Conservation (phyloP, 495 filamentous ascomycete species). For the Podospora pseudopauciseta region DNA sequence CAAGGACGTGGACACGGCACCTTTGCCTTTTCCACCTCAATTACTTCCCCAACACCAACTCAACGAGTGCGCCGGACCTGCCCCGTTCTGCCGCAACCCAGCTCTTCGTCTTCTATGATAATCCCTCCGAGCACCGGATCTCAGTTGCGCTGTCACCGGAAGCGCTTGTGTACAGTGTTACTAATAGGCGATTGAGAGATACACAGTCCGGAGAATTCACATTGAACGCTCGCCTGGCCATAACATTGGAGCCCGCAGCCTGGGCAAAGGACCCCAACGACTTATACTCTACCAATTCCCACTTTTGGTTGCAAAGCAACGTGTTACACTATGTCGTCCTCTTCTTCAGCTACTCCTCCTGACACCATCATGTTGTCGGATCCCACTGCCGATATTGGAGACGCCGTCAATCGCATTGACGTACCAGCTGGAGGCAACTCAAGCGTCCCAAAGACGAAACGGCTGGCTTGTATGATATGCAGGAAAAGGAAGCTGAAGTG, state of each 20-base stretch:
- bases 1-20: constrained; percentile 6
- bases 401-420: constrained; percentile 25
- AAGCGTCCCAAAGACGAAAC: constrained; percentile 76
- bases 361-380: constrained; percentile 39
- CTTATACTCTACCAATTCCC: not conserved
- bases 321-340: constrained; percentile 37
- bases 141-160: not conserved
- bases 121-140: not conserved
- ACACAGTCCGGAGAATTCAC: not conserved
- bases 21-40: constrained; percentile 39
- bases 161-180: not conserved
- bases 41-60: constrained; percentile 24
- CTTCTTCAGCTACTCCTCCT: constrained; percentile 35
- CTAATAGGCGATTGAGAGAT: not conserved
- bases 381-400: constrained; percentile 30
- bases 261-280: constrained; percentile 2
- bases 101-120: not conserved
- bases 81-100: not conserved
- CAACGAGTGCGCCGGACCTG: not conserved
- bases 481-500: constrained; percentile 88
- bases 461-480: constrained; percentile 96
- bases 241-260: not conserved
- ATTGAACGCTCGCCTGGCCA: not conserved
- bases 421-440: constrained; percentile 51
- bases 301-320: not conserved